Percentiles rank a stretch among this genome's conserved stretches.
Evolutionary conservation across 805 yeast species (phyloP).

Genomic region (Schwanniomyces polymorphus): DNA sequence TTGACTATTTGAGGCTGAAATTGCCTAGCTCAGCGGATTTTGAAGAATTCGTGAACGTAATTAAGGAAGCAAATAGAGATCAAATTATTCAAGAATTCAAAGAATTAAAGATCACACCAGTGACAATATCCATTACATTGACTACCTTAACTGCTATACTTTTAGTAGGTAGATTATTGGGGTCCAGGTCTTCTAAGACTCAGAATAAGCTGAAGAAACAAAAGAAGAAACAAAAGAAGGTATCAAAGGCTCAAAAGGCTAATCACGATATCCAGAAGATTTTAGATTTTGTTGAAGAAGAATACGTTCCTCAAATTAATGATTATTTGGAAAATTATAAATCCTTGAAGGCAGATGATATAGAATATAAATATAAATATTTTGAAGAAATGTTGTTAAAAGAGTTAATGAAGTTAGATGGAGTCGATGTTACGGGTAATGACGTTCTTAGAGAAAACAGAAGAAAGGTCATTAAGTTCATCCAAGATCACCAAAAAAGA

Average conservation of each 20-base stretch:
- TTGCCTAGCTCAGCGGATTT: slow-evolving; percentile 8
- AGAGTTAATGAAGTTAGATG: slow-evolving; percentile 65
- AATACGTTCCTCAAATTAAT: slow-evolving; percentile 40
- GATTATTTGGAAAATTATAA: slow-evolving; percentile 28
- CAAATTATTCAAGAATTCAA: slow-evolving; percentile 30
- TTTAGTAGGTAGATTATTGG: slow-evolving; percentile 18
- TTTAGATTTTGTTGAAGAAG: slow-evolving; percentile 39
- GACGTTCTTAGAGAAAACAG: slow-evolving; percentile 55
- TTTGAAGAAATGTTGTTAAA: slow-evolving; percentile 69
- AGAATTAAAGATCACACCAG: slow-evolving; percentile 28
- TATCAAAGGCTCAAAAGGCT: slow-evolving; percentile 39
- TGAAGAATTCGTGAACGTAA: slow-evolving; percentile 7
- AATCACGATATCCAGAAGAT: slow-evolving; percentile 38
- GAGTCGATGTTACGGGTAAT: slow-evolving; percentile 54
- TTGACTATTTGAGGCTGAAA: neutral
- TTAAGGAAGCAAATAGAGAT: slow-evolving; percentile 9
- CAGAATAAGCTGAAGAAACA: slow-evolving; percentile 10
- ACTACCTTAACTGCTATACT: slow-evolving; percentile 28
- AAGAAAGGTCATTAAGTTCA: slow-evolving; percentile 55
- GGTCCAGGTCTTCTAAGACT: slow-evolving; percentile 4
- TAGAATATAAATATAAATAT: slow-evolving; percentile 52
- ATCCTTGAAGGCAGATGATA: slow-evolving; percentile 26
- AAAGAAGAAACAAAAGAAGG: slow-evolving; percentile 31
- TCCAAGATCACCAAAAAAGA: slow-evolving; percentile 59
- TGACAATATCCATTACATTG: slow-evolving; percentile 32